phyloP scores from a whole-genome alignment of 2,329 filamentous ascomycete species.

The Sphaerostilbella broomeana region DNA sequence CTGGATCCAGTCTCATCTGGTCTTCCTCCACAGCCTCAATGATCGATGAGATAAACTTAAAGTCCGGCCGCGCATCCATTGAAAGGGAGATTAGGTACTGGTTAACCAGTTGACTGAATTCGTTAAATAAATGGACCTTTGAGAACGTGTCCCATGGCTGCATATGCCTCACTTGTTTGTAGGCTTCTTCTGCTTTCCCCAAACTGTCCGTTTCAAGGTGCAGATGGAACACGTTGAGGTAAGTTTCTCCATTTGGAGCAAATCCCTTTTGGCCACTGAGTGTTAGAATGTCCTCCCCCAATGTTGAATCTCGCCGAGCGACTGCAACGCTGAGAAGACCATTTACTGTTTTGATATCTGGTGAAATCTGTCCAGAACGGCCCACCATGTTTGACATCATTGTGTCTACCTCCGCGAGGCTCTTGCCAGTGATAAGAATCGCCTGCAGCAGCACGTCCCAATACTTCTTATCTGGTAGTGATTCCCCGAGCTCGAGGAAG shows the following conservation, averaged over 20 bases:
- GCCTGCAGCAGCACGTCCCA: slow-evolving; percentile 74
- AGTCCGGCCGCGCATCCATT: slow-evolving; percentile 51
- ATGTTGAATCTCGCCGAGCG: slow-evolving; percentile 59
- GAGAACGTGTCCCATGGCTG: slow-evolving; percentile 34
- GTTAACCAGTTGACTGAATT: slow-evolving; percentile 61
- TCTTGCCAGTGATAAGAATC: slow-evolving; percentile 60
- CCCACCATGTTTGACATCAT: slow-evolving; percentile 70
- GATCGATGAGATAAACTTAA: slow-evolving; percentile 66
- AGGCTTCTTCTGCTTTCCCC: slow-evolving; percentile 60
- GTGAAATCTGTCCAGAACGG: slow-evolving; percentile 42
- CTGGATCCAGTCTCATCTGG: slow-evolving; percentile 61
- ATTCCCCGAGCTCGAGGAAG: slow-evolving; percentile 47
- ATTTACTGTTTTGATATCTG: slow-evolving; percentile 71
- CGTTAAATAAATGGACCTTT: slow-evolving; percentile 37
- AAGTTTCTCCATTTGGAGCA: slow-evolving; percentile 61
- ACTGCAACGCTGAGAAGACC: slow-evolving; percentile 66
- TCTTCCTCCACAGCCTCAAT: slow-evolving; percentile 67
- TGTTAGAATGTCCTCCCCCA: slow-evolving; percentile 66
- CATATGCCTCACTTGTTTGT: slow-evolving; percentile 37
- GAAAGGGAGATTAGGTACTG: slow-evolving; percentile 65
- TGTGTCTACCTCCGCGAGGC: slow-evolving; percentile 40
- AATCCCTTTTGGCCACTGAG: slow-evolving; percentile 61
- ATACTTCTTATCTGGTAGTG: slow-evolving; percentile 43
- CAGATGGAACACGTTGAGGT: slow-evolving; percentile 68
- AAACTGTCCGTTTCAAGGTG: slow-evolving; percentile 67